Evolutionary conservation across 2,329 filamentous ascomycete genomes (phyloP), one percentile per base, ranked within the genome.

Genomic region (Fulvia fulva): DNA sequence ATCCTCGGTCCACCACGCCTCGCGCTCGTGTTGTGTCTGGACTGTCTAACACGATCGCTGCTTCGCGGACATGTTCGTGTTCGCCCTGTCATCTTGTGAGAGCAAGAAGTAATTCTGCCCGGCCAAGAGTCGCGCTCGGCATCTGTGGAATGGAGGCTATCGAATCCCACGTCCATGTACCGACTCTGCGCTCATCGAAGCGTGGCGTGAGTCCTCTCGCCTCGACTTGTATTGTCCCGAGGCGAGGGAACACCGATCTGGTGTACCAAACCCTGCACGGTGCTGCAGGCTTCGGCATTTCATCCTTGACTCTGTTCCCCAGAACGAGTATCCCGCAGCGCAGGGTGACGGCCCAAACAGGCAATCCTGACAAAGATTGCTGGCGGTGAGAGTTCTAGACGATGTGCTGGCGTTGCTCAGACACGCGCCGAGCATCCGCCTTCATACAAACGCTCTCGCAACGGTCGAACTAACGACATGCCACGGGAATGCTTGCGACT

Each of bases 361-460:
- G 51, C 34, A 44, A 44, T 44, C 12, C 4, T 5, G 12, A 25
- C 19, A 32, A 8, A 43, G 14, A 21, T 53, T 34, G n/a, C 51
- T 26, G 30, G 51, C 51, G 51, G 51, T 53, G 51, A 41, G 37
- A n/a, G 12, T 41, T 41, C 37, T 19, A n/a, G 37, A n/a, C n/a
- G 37, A 1, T 51, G 28, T 21, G 51, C 30, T 19, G 37, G 43
- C 11, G 41, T 46, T 22, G 52, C 41, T n/a, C 37, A 54, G 28
- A 54, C 52, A 54, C 52, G 37, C 41, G 43, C 41, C 52, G 25
- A 41, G 21, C 22, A 46, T 23, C 43, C 52, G 52, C 52, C 52
- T 47, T 41, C 43, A 46, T 54, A 16, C n/a, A 9, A 37, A 37
- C 34, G 21, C 6, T 41, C n/a, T 45, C 7, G 51, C 50, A 5